Percentiles rank a stretch among this genome's conserved stretches.
phyloP scores from a whole-genome alignment of 371 early-diverging fungal genomes.

The Chytridium lagenaria region DNA sequence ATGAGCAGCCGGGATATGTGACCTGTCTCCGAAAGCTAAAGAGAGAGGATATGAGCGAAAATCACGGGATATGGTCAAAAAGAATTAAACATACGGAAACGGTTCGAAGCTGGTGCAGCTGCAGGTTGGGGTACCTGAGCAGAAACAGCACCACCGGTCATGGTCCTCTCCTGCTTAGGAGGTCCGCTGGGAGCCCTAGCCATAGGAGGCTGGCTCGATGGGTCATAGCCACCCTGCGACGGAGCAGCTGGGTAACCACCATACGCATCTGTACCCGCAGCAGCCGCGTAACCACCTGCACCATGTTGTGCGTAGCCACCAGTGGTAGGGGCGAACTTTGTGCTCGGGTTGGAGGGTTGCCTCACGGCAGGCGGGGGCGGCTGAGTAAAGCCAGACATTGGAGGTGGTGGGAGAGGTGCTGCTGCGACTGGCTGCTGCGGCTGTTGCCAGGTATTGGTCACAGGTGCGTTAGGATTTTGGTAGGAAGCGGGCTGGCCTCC shows the following conservation, averaged over 20 bases:
- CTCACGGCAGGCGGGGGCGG: background rate
- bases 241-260: background rate
- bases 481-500: background rate
- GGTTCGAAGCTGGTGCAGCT: slow-evolving; percentile 2
- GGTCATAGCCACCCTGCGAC: background rate
- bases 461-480: background rate
- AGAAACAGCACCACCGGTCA: background rate
- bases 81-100: slow-evolving; percentile 23
- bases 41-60: slow-evolving; percentile 10
- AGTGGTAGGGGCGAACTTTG: background rate
- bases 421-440: background rate
- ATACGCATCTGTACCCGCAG: background rate
- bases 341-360: background rate
- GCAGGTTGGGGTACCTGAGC: slow-evolving; percentile 16
- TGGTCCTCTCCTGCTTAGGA: slow-evolving; percentile 10
- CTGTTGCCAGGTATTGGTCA: background rate
- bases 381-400: slow-evolving; percentile 11
- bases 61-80: background rate
- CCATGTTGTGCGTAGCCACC: background rate
- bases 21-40: slow-evolving; percentile 74
- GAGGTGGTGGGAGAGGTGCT: slow-evolving; percentile 21
- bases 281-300: background rate
- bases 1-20: slow-evolving; percentile 75
- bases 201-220: background rate
- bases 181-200: slow-evolving; percentile 1